A percentile compares a stretch with the other conserved stretches of the same genome.
Conservation (phyloP, 2,329 filamentous ascomycete species). For the Pleoardoris graminearum region DNA sequence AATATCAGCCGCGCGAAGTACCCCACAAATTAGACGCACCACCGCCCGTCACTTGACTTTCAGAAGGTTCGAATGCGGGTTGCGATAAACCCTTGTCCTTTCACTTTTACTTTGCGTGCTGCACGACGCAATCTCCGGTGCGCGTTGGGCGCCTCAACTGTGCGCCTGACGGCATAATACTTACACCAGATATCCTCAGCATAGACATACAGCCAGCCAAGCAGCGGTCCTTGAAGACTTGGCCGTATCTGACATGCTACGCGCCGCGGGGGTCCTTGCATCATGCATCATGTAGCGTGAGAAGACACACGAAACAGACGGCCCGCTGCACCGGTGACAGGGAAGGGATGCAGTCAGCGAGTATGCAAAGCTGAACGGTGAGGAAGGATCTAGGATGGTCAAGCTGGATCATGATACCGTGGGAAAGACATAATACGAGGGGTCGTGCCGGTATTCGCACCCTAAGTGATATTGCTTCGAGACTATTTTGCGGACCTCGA, state of each 20-base stretch:
- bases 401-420: neutral
- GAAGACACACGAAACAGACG: slow-evolving; percentile 4
- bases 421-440: too few species aligned
- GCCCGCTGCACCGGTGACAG: neutral
- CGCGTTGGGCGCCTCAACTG: neutral
- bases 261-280: neutral
- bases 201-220: neutral
- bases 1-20: neutral
- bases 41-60: neutral
- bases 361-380: neutral
- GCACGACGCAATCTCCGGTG: too few species aligned
- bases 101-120: neutral
- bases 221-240: neutral
- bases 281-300: slow-evolving; percentile 2
- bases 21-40: neutral
- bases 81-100: neutral
- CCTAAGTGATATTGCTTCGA: neutral
- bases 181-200: neutral
- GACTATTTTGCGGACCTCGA: neutral
- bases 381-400: neutral
- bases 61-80: slow-evolving; percentile 1
- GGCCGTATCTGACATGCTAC: neutral
- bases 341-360: slow-evolving; percentile 1
- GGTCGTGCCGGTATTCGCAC: neutral
- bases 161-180: neutral